Evolutionary conservation across 2,329 filamentous ascomycete genomes (phyloP), one percentile per base, ranked within the genome.

Genomic region (Coniochaeta hoffmannii): DNA sequence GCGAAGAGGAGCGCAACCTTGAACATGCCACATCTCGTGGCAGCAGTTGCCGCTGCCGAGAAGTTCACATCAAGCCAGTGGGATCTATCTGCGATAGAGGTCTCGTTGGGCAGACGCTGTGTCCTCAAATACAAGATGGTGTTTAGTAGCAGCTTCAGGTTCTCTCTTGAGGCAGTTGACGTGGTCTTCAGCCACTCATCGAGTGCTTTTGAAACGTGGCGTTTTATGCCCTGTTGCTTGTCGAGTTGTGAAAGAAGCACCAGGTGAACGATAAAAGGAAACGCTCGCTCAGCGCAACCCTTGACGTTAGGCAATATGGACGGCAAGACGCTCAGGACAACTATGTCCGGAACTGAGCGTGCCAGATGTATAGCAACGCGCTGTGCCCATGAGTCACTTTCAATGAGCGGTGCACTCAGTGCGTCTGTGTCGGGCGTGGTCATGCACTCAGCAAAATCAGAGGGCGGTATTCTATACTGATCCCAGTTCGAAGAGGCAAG

Each of bases 31-130:
- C 93, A 97, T 56, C 76, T 75, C 11, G 83, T 81, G 6, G 92
- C 92, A 35, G 90, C 88, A 26, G 78, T 73, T 1, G 91, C 85
- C 24, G 87, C 87, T 57, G 80, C 72, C 2, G 83, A 69, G 60
- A 87, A 88, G 66, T 97, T 88, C 26, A 97, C 74, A 26, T 96
- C 88, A 17, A 99, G 79, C 95, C 95, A 99, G 53, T 82, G 78
- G 52, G 86, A 77, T 56, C 94, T 83, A 62, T 96, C 89, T 8
- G 86, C 86, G 61, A 89, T 87, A 0, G 90, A 96, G 0, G 75
- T 73, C 68, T 99, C 94, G 12, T 83, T 80, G 0, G 89, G 88
- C 14, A 87, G 72, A 28, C 81, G 78, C 65, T 95, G 92, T 3
- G 87, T 90, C 35, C 91, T 84, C n/a, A 99, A 78, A 66, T 97